phyloP scores from a whole-genome alignment of 23 red algal genomes.

The Chondrus crispus region DNA sequence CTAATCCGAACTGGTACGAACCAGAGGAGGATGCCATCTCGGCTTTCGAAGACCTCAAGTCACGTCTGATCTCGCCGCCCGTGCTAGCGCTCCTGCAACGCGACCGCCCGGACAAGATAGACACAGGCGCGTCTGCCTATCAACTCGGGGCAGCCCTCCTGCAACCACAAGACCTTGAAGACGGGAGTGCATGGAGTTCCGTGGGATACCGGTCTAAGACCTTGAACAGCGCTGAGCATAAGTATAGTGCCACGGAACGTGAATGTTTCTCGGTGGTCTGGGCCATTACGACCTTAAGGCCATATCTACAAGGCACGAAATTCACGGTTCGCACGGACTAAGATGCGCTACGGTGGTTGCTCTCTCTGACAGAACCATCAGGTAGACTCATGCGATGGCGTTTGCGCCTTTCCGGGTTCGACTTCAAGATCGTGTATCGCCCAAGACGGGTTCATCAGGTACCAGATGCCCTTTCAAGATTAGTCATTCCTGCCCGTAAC shows the following conservation, averaged over 20 bases:
- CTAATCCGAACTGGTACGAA: too few species aligned
- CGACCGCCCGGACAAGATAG: too few species aligned
- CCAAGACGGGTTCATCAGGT: neutral
- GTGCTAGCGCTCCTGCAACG: too few species aligned
- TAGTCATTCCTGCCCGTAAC: neutral
- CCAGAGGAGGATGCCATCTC: too few species aligned
- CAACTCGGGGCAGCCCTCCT: too few species aligned
- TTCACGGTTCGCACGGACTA: conserved; percentile 16
- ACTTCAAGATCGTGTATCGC: neutral
- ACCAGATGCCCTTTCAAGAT: neutral
- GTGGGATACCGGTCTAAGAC: neutral
- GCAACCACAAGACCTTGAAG: too few species aligned
- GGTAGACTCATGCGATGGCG: neutral
- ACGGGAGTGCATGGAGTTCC: neutral
- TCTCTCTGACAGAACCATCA: neutral
- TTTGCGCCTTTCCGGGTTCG: neutral
- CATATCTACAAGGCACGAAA: neutral
- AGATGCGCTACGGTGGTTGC: neutral
- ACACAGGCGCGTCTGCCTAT: too few species aligned
- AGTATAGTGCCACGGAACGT: neutral
- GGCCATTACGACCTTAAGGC: neutral
- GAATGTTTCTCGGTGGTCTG: conserved; percentile 21
- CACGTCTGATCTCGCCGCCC: too few species aligned
- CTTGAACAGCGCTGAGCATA: neutral
- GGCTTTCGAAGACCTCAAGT: too few species aligned